Base-by-base conservation (phyloP, 2,329 filamentous ascomycete genomes). In the Raffaelea albimanens region DNA sequence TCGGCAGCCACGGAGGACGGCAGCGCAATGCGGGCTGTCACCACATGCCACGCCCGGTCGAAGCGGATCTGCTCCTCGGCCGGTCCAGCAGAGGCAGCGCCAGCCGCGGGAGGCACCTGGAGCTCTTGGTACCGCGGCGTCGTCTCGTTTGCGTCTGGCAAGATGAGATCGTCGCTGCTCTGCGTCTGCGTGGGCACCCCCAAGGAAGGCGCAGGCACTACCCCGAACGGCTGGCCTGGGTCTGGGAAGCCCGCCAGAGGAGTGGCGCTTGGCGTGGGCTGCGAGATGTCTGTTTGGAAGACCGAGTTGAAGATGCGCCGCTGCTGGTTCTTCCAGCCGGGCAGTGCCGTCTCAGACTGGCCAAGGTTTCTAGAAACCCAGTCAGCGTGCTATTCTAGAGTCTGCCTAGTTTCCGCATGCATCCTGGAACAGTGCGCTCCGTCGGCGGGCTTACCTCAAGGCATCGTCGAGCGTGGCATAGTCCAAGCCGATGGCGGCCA, bases 11-110 rank as follows among this genome's bases (percentile, higher is more conserved):
- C 73, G 10, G 74, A 75, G n/a, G 69, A 61, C 9, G 78, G 75
- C 20, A 83, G 66, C 42, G 71, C 69, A 41, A 83, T 74, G 31
- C 67, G 67, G 25, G 74, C 69, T 16, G 78, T 82, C 51, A 82
- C 78, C 23, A 68, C 63, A 57, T 80, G 75, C 80, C 80, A 83
- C 49, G 79, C 76, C 52, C 73, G 67, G 57, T 82, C 77, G 69
- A 73, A 81, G 52, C 68, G 69, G 46, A 71, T 67, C 61, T 82
- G 79, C 53, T 80, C 71, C 50, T 66, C 63, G 44, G 63, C 59
- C 49, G 64, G 5, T 18, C 20, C 18, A 19, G 18, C 11, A 8
- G 25, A 9, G 31, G 23, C 33, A 21, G 20, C 5, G 33, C 18
- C 19, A 31, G 22, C 42, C 33, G 14, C 10, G 11, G 33, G 8